phyloP scores from a whole-genome alignment of 164 flowering plant genomes.

The Vitis cinerea region DNA sequence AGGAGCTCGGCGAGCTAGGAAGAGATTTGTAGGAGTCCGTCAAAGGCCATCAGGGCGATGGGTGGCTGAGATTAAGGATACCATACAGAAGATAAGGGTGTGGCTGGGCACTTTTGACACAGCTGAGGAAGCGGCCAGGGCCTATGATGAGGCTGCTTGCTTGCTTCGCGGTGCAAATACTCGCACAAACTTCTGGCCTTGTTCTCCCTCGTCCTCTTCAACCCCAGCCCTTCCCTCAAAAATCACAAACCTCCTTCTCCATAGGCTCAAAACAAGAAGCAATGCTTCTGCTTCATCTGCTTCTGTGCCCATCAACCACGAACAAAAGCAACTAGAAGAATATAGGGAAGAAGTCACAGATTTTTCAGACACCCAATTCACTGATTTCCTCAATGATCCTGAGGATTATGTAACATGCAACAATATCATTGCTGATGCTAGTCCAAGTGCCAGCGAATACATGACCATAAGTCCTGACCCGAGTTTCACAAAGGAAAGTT shows the following conservation, averaged over 20 bases:
- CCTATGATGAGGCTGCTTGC: slow-evolving; percentile 69
- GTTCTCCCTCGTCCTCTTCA: slow-evolving; percentile 27
- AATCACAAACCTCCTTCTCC: slow-evolving; percentile 52
- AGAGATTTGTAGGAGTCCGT: slow-evolving; percentile 53
- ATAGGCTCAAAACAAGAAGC: slow-evolving; percentile 50
- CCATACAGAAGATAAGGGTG: slow-evolving; percentile 58
- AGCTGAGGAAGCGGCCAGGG: slow-evolving; percentile 66
- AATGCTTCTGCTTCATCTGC: slow-evolving; percentile 11
- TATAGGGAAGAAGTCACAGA: slow-evolving; percentile 13
- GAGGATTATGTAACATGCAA: slow-evolving; percentile 22
- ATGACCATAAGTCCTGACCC: slow-evolving; percentile 21
- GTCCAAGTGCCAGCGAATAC: slow-evolving; percentile 6
- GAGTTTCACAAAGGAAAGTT: slow-evolving; percentile 18
- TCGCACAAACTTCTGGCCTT: slow-evolving; percentile 64
- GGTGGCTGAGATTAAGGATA: slow-evolving; percentile 66
- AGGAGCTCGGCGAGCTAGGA: slow-evolving; percentile 40
- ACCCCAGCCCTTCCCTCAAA: slow-evolving; percentile 57
- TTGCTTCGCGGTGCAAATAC: slow-evolving; percentile 59
- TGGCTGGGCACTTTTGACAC: slow-evolving; percentile 65
- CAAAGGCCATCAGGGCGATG: slow-evolving; percentile 62
- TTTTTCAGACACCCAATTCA: slow-evolving; percentile 26
- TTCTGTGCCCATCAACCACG: slow-evolving; percentile 1
- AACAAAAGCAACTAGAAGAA: slow-evolving; percentile 9
- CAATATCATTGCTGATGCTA: slow-evolving; percentile 1
- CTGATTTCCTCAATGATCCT: slow-evolving; percentile 42